A percentile compares a stretch with the other conserved stretches of the same genome.
Evolutionary conservation across 805 yeast genomes (phyloP).

Genomic region (Clavispora asparagi): DNA sequence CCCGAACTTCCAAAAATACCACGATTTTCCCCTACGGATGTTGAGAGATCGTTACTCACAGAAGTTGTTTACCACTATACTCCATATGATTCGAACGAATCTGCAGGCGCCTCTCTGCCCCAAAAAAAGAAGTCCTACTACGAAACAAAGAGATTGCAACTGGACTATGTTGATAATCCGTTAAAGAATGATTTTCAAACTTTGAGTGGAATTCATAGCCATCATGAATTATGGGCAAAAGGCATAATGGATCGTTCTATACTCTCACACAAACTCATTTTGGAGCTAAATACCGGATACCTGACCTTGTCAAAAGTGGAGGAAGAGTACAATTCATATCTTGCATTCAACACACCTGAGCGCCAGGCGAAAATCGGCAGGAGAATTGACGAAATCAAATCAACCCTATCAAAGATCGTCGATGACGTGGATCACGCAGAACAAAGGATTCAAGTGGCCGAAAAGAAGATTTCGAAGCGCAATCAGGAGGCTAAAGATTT

Average conservation of each 20-base stretch:
- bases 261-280: slow-evolving; percentile 60
- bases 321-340: slow-evolving; percentile 35
- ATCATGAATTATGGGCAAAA: slow-evolving; percentile 23
- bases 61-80: slow-evolving; percentile 64
- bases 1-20: slow-evolving; percentile 68
- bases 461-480: slow-evolving; percentile 26
- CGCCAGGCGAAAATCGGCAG: slow-evolving; percentile 37
- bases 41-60: slow-evolving; percentile 68
- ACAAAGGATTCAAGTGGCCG: slow-evolving; percentile 29
- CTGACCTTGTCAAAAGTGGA: slow-evolving; percentile 37
- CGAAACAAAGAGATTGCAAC: slow-evolving; percentile 55
- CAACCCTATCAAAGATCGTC: slow-evolving; percentile 41
- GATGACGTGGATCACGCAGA: slow-evolving; percentile 42
- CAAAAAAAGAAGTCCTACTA: slow-evolving; percentile 41
- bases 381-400: slow-evolving; percentile 37
- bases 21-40: slow-evolving; percentile 63
- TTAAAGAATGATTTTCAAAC: slow-evolving; percentile 44
- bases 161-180: slow-evolving; percentile 68
- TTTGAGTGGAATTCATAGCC: slow-evolving; percentile 46
- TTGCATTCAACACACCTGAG: slow-evolving; percentile 34
- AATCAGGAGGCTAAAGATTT: slow-evolving; percentile 24
- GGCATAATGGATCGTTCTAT: slow-evolving; percentile 13
- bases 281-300: slow-evolving; percentile 48
- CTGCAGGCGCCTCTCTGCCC: slow-evolving; percentile 13
- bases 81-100: slow-evolving; percentile 41